Evolutionary conservation across 1,139 yeast species (phyloP), one percentile per base, ranked within the genome.

Genomic region (Williopsis jadinii): DNA sequence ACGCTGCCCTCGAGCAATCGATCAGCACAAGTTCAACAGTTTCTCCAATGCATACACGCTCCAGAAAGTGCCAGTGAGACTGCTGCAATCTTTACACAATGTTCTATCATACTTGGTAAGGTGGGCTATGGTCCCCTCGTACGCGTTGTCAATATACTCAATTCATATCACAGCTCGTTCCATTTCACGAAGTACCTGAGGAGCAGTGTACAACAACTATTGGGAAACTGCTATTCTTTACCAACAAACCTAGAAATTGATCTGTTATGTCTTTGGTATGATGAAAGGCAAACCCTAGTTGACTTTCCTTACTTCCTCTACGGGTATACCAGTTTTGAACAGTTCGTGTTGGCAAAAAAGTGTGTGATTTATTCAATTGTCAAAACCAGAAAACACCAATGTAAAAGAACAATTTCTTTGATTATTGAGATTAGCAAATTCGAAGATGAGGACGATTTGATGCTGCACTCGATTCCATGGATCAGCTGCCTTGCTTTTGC

Each of bases 401-500:
- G 31, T 27, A 8, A 44, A 30, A 19, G 41, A 35, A 15, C 37
- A 1, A 27, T 45, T 3, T 34, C 30, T 9, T 19, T 24, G 6
- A 14, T 34, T 8, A 32, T 29, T 28, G 24, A 14, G 9, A 15
- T 28, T 42, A 12, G 37, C 2, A 32, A 19, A 3, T 14, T 26
- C 6, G 45, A 41, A 11, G 11, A 39, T 12, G 51, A 50, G 13
- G 36, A 39, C 5, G 55, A 62, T 11, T 38, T 73, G 6, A 48
- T 68, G 3, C 44, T 53, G 5, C 66, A 64, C 11, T 55, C 73
- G 28, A 50, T 73, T 28, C 64, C 75, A 1, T 45, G 42, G 15
- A 37, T 51, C 0, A 56, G 76, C 2, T 70, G 81, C 0, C 53
- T 77, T 10, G 63, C 82, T 0, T 77, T 66, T 48, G 55, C 74